Evolutionary conservation across 495 filamentous ascomycete genomes (phyloP).

Genomic region (Penicillium coffeae): DNA sequence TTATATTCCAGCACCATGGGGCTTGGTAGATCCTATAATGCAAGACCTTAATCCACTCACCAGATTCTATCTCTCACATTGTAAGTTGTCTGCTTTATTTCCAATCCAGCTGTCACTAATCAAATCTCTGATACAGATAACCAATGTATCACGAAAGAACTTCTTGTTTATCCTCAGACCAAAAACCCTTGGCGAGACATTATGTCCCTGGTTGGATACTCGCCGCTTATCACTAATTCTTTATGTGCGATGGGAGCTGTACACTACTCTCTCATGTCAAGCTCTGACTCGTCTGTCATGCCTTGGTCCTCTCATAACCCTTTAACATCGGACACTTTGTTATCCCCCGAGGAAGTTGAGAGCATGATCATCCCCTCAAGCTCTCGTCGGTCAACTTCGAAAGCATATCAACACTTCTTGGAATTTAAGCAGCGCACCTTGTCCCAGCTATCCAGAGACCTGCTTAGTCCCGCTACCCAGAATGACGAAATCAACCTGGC

Average conservation of each 20-base stretch:
- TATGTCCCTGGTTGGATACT: constrained; percentile 34
- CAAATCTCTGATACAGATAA: constrained; percentile 26
- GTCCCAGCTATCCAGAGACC: constrained; percentile 35
- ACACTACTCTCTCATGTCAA: constrained; percentile 37
- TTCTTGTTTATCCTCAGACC: constrained; percentile 37
- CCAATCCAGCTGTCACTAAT: too few relatives aligned
- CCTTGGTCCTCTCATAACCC: constrained; percentile 34
- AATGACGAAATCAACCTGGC: constrained; percentile 41
- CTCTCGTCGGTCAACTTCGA: constrained; percentile 25
- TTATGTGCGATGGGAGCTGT: constrained; percentile 41
- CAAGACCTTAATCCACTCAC: constrained; percentile 34
- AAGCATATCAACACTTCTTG: constrained; percentile 40
- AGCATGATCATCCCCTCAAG: constrained; percentile 25
- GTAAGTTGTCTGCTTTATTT: too few relatives aligned
- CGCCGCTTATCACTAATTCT: constrained; percentile 36
- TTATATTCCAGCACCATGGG: constrained; percentile 27
- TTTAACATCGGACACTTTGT: constrained; percentile 8
- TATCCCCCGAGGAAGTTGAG: constrained; percentile 28
- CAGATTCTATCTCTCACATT: constrained; percentile 41
- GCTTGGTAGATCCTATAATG: constrained; percentile 42
- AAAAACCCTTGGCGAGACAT: constrained; percentile 43
- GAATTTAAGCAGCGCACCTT: constrained; percentile 43
- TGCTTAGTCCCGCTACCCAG: constrained; percentile 32
- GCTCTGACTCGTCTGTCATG: constrained; percentile 31
- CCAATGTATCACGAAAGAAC: constrained; percentile 30